Base-by-base conservation (phyloP, 2,329 filamentous ascomycete species). In the Colletotrichum scovillei region DNA sequence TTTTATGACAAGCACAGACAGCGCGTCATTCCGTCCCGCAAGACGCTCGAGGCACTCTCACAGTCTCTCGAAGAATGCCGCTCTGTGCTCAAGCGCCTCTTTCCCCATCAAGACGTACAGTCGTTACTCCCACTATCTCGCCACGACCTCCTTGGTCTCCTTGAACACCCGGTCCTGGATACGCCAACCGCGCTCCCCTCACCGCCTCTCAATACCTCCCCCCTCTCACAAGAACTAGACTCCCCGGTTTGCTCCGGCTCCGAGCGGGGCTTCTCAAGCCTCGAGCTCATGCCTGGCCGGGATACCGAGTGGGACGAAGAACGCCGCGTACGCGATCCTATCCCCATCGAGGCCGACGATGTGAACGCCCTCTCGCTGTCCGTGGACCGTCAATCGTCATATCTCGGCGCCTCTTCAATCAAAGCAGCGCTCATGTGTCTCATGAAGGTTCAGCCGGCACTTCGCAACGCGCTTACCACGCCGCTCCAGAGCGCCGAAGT, bases 1-100 rank as follows among this genome's bases (percentile, higher is more conserved):
- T 92, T 92, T 78, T 96, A 96, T 81, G 92, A 94, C 76, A 95
- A 95, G 83, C 93, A 95, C 75, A 89, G 93, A 19, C 92, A 94
- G 81, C 87, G 93, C 74, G 90, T 94, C 11, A 92, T 94, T 71
- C 93, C 94, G 0, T 95, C 94, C 9, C 89, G 93, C 82, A 95
- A 94, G 92, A 90, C 89, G 6, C 86, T 91, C 57, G 90, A 92
- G 78, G 89, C 91, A 52, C 81, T 92, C 24, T 92, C 91, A 57
- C 91, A 92, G 68, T 90, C 87, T 26, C 80, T 92, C 80, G 93
- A 91, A 78, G 91, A 93, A 79, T 93, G 91, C 78, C 88, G 90
- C 24, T 88, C 85, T 2, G 88, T 93, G 38, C 82, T 93, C 42
- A 90, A 89, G 77, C 87, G 88, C 63, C 82, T 93, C 9, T 93